Evolutionary conservation across 495 filamentous ascomycete genomes (phyloP), one percentile per base, ranked within the genome.

Genomic region (Tetracladium marchalianum): DNA sequence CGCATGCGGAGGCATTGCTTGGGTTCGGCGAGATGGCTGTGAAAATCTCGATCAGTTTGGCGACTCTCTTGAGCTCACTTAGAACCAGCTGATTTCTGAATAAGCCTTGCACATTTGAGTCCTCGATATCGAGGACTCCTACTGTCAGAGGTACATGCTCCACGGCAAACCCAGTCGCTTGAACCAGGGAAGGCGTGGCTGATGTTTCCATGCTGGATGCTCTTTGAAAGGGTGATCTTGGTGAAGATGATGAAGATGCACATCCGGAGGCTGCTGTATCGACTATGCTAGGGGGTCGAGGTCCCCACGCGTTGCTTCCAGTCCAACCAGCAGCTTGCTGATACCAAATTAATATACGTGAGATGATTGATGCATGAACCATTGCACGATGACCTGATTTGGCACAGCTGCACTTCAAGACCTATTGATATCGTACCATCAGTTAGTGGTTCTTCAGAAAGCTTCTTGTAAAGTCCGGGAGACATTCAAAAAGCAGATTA

Each of bases 321-420:
- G 43, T 51, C 43, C 51, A 49, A 17, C 59, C 49, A 46, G 61
- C 56, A 5, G 54, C 57, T 50, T 63, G 61, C 32, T 55, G 55
- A 27, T 64, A 66, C 57, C 57, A 64, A 2, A 56, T 54, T 19
- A 66, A 47, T 15, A 66, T 50, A 5, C 50, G 55, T 16, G 55
- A 59, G 22, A 66, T 49, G 42, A 64, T 64, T 5, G 62, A 66
- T 4, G 62, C 59, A 50, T 62, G 52, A 7, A 66, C 50, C 32
- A 64, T 31, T 5, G 47, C 41, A 1, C 54, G 53, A 44, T 61
- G 59, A 8, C 53, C 55, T 12, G 46, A 54, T 44, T 43, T 50
- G 22, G 61, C 59, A 44, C 61, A 62, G 11, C 53, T 36, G 42
- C 61, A 66, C 18, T 33, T 53, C 15, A 63, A 43, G n/a, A 65